These are phyloP conservation scores for Leccinum fuscescens DNA, from an alignment of 1,284 basidiomycete species.

Conservation along the genomic window DNA sequence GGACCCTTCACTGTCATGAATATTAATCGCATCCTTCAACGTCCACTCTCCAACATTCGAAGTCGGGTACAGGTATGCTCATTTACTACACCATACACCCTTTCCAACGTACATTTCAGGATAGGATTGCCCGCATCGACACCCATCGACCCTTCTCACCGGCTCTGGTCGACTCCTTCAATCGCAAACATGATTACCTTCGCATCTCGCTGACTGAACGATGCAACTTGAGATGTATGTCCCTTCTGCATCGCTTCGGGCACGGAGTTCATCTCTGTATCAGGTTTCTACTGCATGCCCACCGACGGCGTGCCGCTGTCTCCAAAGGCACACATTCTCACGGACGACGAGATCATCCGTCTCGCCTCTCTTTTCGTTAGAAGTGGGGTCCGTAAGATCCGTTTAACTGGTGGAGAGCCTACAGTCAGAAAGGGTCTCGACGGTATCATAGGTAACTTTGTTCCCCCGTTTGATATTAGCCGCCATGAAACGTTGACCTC, in stretches of 20 bases:
- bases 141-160: constrained; percentile 45
- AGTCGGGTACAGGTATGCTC: constrained; percentile 18
- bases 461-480: neutral
- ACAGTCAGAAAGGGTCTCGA: constrained; percentile 79
- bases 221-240: constrained; percentile 83
- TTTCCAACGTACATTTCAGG: constrained; percentile 9
- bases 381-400: constrained; percentile 82
- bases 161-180: constrained; percentile 65
- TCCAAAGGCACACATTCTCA: constrained; percentile 66
- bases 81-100: neutral
- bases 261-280: constrained; percentile 2
- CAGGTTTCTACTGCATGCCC: constrained; percentile 92
- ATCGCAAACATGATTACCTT: constrained; percentile 76
- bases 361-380: constrained; percentile 78
- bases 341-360: constrained; percentile 74
- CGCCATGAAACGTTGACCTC: constrained; percentile 17
- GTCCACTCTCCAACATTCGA: constrained; percentile 23
- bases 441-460: constrained; percentile 60
- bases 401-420: constrained; percentile 87
- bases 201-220: constrained; percentile 84
- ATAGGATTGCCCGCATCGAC: constrained; percentile 55
- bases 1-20: constrained; percentile 9
- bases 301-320: constrained; percentile 77
- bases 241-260: neutral
- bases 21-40: constrained; percentile 18